Evolutionary conservation across 148 eudicot species (phyloP).

Genomic region (Rhododendron ovatum): DNA sequence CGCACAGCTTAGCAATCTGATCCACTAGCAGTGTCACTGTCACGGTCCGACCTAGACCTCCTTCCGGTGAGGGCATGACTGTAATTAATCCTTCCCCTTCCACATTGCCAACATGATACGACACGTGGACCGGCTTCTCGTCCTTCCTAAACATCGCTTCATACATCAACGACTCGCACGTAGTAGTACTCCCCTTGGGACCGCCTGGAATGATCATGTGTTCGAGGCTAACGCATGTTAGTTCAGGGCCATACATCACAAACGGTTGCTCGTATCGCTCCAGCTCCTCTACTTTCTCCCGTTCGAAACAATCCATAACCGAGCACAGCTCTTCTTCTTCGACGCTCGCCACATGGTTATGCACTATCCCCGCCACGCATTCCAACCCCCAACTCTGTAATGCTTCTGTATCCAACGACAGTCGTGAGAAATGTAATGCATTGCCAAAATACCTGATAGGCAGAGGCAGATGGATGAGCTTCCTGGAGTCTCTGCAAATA

Average conservation of each 20-base stretch:
- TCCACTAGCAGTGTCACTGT: conserved; percentile 37
- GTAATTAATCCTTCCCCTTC: conserved; percentile 50
- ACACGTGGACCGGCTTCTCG: conserved; percentile 53
- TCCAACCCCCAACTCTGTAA: conserved; percentile 14
- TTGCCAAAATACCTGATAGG: conserved; percentile 58
- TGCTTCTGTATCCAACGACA: conserved; percentile 7
- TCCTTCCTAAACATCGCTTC: conserved; percentile 35
- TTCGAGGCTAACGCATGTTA: conserved; percentile 17
- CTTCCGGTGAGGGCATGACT: conserved; percentile 58
- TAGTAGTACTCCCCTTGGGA: background rate
- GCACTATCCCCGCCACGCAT: conserved; percentile 25
- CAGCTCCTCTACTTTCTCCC: conserved; percentile 25
- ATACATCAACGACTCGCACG: conserved; percentile 36
- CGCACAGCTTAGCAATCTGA: conserved; percentile 27
- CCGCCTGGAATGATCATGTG: conserved; percentile 26
- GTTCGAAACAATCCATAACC: conserved; percentile 11
- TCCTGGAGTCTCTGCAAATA: conserved; percentile 49
- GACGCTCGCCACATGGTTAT: conserved; percentile 24
- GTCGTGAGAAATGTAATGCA: conserved; percentile 33
- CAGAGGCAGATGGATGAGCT: conserved; percentile 22
- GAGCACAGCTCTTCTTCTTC: conserved; percentile 25
- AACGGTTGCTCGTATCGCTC: conserved; percentile 21
- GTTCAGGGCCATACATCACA: conserved; percentile 49
- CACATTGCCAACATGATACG: conserved; percentile 39
- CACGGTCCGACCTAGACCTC: conserved; percentile 44